phyloP scores from a whole-genome alignment of 345 rosid genomes.

The Ricinus communis region DNA sequence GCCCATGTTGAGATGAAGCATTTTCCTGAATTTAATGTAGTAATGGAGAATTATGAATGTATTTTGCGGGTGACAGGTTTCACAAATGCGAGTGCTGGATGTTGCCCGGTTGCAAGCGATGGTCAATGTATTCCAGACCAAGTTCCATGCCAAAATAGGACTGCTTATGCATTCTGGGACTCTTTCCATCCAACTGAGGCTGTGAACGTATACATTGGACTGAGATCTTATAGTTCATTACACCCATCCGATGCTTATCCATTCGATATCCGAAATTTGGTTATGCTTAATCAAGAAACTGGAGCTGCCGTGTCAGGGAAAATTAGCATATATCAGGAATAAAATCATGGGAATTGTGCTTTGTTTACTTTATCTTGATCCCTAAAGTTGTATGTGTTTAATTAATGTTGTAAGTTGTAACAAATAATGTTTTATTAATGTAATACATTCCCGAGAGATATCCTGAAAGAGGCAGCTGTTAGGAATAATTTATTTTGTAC shows the following conservation, averaged over 20 bases:
- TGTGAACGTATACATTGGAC: slow-evolving; percentile 25
- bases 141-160: slow-evolving; percentile 40
- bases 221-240: slow-evolving; percentile 19
- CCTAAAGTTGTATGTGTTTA: too few relatives aligned
- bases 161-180: slow-evolving; percentile 45
- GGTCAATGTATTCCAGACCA: slow-evolving; percentile 24
- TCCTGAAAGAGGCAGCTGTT: too few relatives aligned
- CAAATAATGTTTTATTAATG: too few relatives aligned
- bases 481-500: too few relatives aligned
- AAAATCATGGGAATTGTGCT: not conserved
- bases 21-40: too few relatives aligned
- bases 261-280: slow-evolving; percentile 20
- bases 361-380: not conserved
- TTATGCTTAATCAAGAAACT: not conserved
- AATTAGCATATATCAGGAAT: not conserved
- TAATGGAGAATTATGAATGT: too few relatives aligned
- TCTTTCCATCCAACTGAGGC: slow-evolving; percentile 49
- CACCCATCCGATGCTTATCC: slow-evolving; percentile 29
- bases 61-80: slow-evolving; percentile 7
- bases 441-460: too few relatives aligned
- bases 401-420: too few relatives aligned
- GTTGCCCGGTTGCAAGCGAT: not conserved
- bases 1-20: too few relatives aligned
- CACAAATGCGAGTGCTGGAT: not conserved
- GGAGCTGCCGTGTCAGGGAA: not conserved